Conservation (phyloP, 805 yeast species). For the Sugiyamaella americana region DNA sequence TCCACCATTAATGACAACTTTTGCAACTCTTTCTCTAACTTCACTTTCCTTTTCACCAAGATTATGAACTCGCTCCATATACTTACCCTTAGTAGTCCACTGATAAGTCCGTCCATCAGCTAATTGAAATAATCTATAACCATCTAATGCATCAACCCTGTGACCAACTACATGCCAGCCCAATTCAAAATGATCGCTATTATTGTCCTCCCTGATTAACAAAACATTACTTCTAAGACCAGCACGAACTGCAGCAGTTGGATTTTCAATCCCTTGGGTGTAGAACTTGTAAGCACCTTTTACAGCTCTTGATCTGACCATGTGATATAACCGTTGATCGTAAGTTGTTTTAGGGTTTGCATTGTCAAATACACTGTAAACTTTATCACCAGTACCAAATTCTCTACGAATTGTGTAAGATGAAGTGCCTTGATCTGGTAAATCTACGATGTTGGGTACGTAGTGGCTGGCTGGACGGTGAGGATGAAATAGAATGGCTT, state of each 20-base stretch:
- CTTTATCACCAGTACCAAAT: conserved; percentile 57
- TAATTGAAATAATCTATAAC: conserved; percentile 53
- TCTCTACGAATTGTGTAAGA: conserved; percentile 45
- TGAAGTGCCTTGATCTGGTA: conserved; percentile 32
- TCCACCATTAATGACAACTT: conserved; percentile 46
- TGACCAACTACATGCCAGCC: conserved; percentile 62
- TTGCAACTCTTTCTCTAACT: conserved; percentile 57
- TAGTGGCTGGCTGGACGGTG: conserved; percentile 53
- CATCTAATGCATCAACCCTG: conserved; percentile 54
- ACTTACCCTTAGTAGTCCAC: conserved; percentile 58
- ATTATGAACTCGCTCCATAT: conserved; percentile 51
- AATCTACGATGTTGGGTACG: conserved; percentile 47
- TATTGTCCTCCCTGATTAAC: conserved; percentile 42
- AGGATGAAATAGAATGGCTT: conserved; percentile 47
- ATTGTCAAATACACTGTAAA: conserved; percentile 47
- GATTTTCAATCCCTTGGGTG: conserved; percentile 47
- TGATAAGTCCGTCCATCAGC: conserved; percentile 58
- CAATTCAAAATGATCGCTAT: conserved; percentile 46
- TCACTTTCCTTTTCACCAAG: conserved; percentile 61
- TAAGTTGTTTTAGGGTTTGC: conserved; percentile 29
- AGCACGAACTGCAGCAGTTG: conserved; percentile 54
- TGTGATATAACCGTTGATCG: conserved; percentile 43
- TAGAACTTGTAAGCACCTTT: conserved; percentile 61
- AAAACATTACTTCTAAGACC: conserved; percentile 56
- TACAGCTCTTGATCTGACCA: conserved; percentile 57